Percentiles rank a stretch among this genome's conserved stretches.
Conservation (phyloP, 1,139 yeast genomes). For the Scheffersomyces insectosa region DNA sequence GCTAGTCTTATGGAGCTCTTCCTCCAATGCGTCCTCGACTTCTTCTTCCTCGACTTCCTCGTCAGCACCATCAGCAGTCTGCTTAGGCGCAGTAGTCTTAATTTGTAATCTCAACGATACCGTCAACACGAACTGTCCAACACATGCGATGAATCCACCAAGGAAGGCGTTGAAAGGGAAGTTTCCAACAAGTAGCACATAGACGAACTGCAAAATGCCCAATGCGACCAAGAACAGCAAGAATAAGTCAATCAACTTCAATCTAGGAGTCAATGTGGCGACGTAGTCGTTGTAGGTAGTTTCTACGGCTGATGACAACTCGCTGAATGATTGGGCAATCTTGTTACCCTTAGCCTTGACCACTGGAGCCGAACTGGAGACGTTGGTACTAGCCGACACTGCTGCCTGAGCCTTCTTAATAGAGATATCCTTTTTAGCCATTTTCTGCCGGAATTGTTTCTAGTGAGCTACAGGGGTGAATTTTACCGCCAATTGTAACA, state of each 20-base stretch:
- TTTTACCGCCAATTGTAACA: no score
- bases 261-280: conserved; percentile 42
- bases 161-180: conserved; percentile 97
- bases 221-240: conserved; percentile 70
- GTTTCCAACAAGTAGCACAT: conserved; percentile 76
- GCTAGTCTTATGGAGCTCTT: background rate
- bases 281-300: conserved; percentile 51
- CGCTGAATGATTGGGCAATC: conserved; percentile 26
- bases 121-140: conserved; percentile 91
- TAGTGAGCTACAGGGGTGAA: no score
- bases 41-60: conserved; percentile 9
- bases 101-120: conserved; percentile 75
- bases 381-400: conserved; percentile 4
- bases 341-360: conserved; percentile 2
- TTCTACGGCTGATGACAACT: conserved; percentile 48
- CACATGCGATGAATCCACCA: conserved; percentile 90
- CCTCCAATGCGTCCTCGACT: conserved; percentile 4
- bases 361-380: conserved; percentile 1
- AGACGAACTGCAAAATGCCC: conserved; percentile 77
- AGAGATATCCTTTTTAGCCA: conserved; percentile 40
- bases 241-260: conserved; percentile 75
- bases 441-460: conserved; percentile 11
- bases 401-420: conserved; percentile 25
- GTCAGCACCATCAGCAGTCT: conserved; percentile 4
- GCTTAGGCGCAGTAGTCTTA: conserved; percentile 12